Evolutionary conservation across 148 eudicot species (phyloP), one percentile per base, ranked within the genome.

Genomic region (Cornus suecica): DNA sequence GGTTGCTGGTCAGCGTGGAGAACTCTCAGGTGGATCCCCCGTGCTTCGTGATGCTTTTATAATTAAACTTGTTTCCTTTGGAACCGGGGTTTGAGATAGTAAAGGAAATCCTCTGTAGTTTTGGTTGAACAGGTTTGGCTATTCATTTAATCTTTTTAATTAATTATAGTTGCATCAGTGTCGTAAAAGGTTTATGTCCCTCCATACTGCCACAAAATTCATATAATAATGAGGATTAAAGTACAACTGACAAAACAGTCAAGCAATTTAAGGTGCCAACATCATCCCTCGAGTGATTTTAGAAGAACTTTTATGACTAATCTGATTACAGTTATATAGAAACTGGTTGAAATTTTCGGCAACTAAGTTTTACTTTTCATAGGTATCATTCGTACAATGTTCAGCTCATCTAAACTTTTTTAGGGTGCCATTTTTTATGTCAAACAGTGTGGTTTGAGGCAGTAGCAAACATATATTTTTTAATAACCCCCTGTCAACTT

Each of bases 1-100:
- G n/a, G 81, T 79, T 77, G 93, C 97, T 77, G 99, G 99, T 52
- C 92, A 85, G 78, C 93, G 90, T 77, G 99, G 99, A 34, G 90
- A 91, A 84, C 94, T 95, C 81, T 80, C 84, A 88, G 97, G 99
- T 94, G 74, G 77, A 86, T 77, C 80, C 75, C 75, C 86, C 67
- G 75, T 72, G 87, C 78, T 82, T 84, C 85, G 87, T 87, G 87
- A 87, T 80, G 84, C 84, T 87, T 82, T 84, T 82, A 81, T 82
- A 84, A 84, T 87, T 87, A 84, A 66, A 74, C 78, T 82, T 69
- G 79, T 76, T 79, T 82, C 84, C 81, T 76, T 82, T 76, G 60
- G 81, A 75, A 61, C 73, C 74, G 84, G 79, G 75, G 84, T 84
- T 70, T 84, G 83, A 79, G 84, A 84, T 86, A 77, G 85, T 78